Conservation (phyloP, 345 rosid genomes). For the Murraya koenigii region DNA sequence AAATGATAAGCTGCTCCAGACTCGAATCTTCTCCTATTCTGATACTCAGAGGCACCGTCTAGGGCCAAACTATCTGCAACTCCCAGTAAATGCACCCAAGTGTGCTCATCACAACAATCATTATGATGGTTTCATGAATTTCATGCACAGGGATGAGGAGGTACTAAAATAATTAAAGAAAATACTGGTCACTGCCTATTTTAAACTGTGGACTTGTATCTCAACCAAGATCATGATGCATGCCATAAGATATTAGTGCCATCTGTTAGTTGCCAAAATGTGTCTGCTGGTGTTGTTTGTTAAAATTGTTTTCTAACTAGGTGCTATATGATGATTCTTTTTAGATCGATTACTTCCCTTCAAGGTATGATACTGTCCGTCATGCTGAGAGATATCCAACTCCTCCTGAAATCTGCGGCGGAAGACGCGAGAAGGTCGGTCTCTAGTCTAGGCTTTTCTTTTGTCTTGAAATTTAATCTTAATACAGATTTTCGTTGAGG, state of each 20-base stretch:
- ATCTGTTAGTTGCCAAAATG: background rate
- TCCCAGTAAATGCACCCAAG: conserved; percentile 95
- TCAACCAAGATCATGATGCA: background rate
- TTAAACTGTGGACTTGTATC: background rate
- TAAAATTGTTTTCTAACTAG: conserved; percentile 5
- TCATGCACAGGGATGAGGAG: conserved; percentile 95
- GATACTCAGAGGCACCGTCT: conserved; percentile 99
- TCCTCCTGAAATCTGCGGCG: conserved; percentile 49
- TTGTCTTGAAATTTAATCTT: background rate
- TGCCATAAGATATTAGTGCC: background rate
- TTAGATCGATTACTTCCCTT: conserved; percentile 93
- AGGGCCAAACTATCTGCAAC: conserved; percentile 94
- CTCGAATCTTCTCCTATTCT: conserved; percentile 75
- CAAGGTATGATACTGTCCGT: conserved; percentile 75
- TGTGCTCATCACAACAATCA: conserved; percentile 94
- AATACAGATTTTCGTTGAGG: background rate
- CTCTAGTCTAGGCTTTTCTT: background rate
- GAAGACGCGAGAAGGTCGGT: conserved; percentile 82
- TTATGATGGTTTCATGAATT: conserved; percentile 89
- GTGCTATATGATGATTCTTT: conserved; percentile 16
- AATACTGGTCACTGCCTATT: background rate
- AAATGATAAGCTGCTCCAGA: conserved; percentile 88
- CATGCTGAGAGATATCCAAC: conserved; percentile 68
- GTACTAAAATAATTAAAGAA: conserved; percentile 25
- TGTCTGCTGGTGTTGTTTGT: background rate